A percentile compares a stretch with the other conserved stretches of the same genome.
phyloP scores from a whole-genome alignment of 1,284 basidiomycete species.

The Fistulinella staudtii region DNA sequence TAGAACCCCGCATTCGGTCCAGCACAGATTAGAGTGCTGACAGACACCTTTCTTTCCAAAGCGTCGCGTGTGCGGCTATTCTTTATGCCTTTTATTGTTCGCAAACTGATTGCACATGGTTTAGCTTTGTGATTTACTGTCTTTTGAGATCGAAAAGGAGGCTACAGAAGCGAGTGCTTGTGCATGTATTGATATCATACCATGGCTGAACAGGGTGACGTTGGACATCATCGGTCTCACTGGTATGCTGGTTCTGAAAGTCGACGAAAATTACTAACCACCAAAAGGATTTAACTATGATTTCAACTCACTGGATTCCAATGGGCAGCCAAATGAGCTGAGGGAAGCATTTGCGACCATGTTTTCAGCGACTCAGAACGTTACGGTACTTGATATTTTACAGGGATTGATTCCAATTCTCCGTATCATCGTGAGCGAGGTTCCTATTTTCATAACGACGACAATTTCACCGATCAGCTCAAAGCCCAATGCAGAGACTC shows the following conservation, averaged over 20 bases:
- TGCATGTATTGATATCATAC: constrained; percentile 43
- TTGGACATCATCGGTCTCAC: constrained; percentile 69
- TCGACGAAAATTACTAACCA: neutral
- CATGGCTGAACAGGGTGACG: constrained; percentile 55
- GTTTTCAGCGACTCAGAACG: neutral
- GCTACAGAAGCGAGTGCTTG: constrained; percentile 10
- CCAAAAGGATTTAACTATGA: constrained; percentile 59
- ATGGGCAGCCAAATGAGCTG: neutral
- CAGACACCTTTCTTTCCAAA: constrained; percentile 52
- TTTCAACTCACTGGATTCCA: neutral
- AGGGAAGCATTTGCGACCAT: neutral
- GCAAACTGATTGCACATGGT: neutral
- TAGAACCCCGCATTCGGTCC: constrained; percentile 62
- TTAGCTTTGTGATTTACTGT: constrained; percentile 48
- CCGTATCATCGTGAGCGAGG: neutral
- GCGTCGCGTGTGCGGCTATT: constrained; percentile 25
- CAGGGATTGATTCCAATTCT: neutral
- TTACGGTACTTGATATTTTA: neutral
- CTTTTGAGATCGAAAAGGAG: constrained; percentile 26
- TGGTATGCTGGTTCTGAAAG: constrained; percentile 33
- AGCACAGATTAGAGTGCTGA: constrained; percentile 51
- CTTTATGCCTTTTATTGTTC: neutral
- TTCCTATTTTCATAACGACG: neutral
- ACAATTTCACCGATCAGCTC: neutral
- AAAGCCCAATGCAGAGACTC: neutral